These are phyloP conservation scores for Plasmodium relictum DNA, from an alignment of 169 alveolate genomes.

Conservation along the genomic window DNA sequence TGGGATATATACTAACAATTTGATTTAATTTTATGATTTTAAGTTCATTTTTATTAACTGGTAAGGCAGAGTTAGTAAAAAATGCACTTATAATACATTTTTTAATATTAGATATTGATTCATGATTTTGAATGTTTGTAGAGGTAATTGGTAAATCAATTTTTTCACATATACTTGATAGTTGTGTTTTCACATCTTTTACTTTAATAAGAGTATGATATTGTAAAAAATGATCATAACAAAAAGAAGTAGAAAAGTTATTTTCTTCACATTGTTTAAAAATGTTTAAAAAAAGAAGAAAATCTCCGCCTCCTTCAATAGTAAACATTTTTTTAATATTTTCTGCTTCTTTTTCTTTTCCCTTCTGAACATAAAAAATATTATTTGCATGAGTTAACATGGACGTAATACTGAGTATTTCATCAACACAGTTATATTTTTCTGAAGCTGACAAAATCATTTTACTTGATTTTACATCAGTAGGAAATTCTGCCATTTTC, in stretches of 20 bases:
- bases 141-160: constrained; percentile 85
- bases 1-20: constrained; percentile 72
- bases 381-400: constrained; percentile 98
- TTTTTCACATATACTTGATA: constrained; percentile 82
- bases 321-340: constrained; percentile 96
- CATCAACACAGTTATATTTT: constrained; percentile 96
- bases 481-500: constrained; percentile 99
- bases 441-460: constrained; percentile 91
- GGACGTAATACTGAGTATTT: constrained; percentile 95
- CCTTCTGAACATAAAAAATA: constrained; percentile 98
- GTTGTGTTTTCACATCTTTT: constrained; percentile 97
- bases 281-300: constrained; percentile 95
- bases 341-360: constrained; percentile 98
- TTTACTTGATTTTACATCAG: constrained; percentile 98
- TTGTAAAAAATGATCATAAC: constrained; percentile 98
- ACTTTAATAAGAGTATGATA: constrained; percentile 96
- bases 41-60: constrained; percentile 63
- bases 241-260: constrained; percentile 95
- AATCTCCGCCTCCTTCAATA: constrained; percentile 98
- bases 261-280: constrained; percentile 99
- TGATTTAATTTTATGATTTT: constrained; percentile 71
- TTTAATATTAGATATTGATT: constrained; percentile 47
- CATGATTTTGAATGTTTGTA: constrained; percentile 74
- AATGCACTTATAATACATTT: constrained; percentile 74
- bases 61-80: constrained; percentile 70